Conservation (phyloP, 306 rosid genomes). For the Acmispon strigosus region DNA sequence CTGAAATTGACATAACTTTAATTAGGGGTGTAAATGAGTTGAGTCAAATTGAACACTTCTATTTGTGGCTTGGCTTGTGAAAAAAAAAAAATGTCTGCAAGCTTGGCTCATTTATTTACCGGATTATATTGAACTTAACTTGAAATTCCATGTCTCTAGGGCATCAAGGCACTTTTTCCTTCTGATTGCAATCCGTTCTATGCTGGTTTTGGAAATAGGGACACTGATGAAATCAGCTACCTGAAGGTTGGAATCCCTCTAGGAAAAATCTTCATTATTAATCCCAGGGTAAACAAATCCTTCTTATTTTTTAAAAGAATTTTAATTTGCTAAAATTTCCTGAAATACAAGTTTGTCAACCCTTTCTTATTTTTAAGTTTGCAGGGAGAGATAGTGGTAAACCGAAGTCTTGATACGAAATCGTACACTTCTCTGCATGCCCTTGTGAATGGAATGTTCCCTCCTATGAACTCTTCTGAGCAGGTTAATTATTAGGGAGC, state of each 20-base stretch:
- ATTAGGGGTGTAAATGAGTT: not conserved
- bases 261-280: conserved; percentile 91
- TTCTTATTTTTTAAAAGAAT: not conserved
- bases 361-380: conserved; percentile 28
- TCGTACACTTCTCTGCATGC: conserved; percentile 84
- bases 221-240: conserved; percentile 95
- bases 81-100: no score
- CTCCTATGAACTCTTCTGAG: conserved; percentile 50
- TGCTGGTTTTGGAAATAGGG: conserved; percentile 98
- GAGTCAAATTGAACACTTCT: not conserved
- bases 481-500: conserved; percentile 48
- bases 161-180: conserved; percentile 77
- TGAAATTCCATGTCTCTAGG: conserved; percentile 43
- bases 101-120: no score
- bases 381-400: conserved; percentile 88
- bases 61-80: no score
- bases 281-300: conserved; percentile 72
- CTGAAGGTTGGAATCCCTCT: conserved; percentile 84
- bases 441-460: conserved; percentile 90
- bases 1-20: conserved; percentile 4
- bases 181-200: conserved; percentile 87
- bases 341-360: conserved; percentile 15
- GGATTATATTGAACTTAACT: conserved; percentile 10
- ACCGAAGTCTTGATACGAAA: conserved; percentile 62
- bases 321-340: not conserved